Conservation (phyloP, 2,329 filamentous ascomycete species). For the Curvularia verruculosa region DNA sequence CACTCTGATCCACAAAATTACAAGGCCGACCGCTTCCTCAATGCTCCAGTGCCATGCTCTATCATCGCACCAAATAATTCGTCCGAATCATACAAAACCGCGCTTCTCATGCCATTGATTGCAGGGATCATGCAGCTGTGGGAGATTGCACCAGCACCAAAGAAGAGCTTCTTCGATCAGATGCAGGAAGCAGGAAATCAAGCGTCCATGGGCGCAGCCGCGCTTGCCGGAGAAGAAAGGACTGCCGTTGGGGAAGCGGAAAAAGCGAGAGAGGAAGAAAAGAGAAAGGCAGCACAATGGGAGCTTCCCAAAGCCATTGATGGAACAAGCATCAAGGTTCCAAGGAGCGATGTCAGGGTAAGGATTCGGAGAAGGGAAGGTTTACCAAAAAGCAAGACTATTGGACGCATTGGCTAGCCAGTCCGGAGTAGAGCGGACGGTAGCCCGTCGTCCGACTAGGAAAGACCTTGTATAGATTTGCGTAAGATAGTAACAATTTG, state of each 20-base stretch:
- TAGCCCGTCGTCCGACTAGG: background rate
- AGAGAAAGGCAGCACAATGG: conserved; percentile 47
- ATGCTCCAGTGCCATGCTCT: conserved; percentile 21
- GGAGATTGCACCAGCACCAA: conserved; percentile 42
- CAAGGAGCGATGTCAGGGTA: conserved; percentile 60
- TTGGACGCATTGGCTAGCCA: conserved; percentile 19
- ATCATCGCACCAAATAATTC: conserved; percentile 21
- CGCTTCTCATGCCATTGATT: conserved; percentile 37
- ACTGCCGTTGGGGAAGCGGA: conserved; percentile 15
- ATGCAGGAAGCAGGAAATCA: conserved; percentile 43
- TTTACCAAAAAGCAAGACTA: conserved; percentile 20
- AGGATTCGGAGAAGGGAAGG: conserved; percentile 55
- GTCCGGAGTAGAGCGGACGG: conserved; percentile 2
- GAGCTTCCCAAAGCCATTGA: conserved; percentile 57
- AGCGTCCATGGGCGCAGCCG: conserved; percentile 36
- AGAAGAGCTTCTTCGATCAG: conserved; percentile 41
- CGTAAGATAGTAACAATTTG: background rate
- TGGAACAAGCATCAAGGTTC: conserved; percentile 58
- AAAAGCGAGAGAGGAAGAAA: conserved; percentile 15
- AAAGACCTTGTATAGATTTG: background rate
- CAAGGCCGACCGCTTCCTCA: conserved; percentile 37
- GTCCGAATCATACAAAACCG: conserved; percentile 28
- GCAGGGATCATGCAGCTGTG: conserved; percentile 45
- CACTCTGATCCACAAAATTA: conserved; percentile 31
- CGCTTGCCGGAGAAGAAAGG: conserved; percentile 22